Percentiles rank a stretch among this genome's conserved stretches.
Conservation (phyloP, 495 filamentous ascomycete species). For the Neurospora tetrasperma region DNA sequence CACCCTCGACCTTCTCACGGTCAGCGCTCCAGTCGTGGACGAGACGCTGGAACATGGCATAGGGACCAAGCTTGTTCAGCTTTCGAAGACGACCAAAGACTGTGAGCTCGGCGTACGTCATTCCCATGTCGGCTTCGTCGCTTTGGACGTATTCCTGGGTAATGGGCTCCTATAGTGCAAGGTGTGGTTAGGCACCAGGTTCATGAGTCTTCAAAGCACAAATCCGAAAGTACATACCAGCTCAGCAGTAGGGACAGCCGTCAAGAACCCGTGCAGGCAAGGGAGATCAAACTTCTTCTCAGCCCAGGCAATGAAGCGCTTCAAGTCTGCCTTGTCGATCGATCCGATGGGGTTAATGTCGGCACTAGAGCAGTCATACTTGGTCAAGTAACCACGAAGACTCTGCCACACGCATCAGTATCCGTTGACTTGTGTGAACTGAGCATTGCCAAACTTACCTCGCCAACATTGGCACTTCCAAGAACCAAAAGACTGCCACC, state of each 20-base stretch:
- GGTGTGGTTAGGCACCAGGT: background rate
- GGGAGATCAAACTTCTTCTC: conserved; percentile 52
- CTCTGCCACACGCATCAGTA: conserved; percentile 3
- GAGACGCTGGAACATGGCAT: conserved; percentile 57
- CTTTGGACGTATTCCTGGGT: conserved; percentile 54
- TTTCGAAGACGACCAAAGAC: conserved; percentile 48
- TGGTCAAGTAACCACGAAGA: conserved; percentile 50
- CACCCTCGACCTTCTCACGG: conserved; percentile 16
- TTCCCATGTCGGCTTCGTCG: conserved; percentile 68
- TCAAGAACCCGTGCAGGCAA: conserved; percentile 65
- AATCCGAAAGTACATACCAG: conserved; percentile 22
- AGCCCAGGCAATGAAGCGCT: conserved; percentile 65
- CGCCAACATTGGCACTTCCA: conserved; percentile 40
- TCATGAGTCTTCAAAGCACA: too few relatives aligned
- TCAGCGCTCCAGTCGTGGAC: conserved; percentile 58
- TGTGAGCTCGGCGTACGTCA: conserved; percentile 44
- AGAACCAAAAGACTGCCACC: conserved; percentile 32
- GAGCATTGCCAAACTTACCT: conserved; percentile 4
- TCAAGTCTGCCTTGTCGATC: conserved; percentile 64
- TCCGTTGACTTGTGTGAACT: conserved; percentile 22
- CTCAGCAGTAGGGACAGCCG: conserved; percentile 72
- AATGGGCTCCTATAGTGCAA: conserved; percentile 49
- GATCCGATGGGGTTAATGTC: conserved; percentile 66
- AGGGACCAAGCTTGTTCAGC: conserved; percentile 62
- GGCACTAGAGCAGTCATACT: conserved; percentile 18